Conservation (phyloP, 495 filamentous ascomycete genomes). For the Aspergillus heteromorphus region DNA sequence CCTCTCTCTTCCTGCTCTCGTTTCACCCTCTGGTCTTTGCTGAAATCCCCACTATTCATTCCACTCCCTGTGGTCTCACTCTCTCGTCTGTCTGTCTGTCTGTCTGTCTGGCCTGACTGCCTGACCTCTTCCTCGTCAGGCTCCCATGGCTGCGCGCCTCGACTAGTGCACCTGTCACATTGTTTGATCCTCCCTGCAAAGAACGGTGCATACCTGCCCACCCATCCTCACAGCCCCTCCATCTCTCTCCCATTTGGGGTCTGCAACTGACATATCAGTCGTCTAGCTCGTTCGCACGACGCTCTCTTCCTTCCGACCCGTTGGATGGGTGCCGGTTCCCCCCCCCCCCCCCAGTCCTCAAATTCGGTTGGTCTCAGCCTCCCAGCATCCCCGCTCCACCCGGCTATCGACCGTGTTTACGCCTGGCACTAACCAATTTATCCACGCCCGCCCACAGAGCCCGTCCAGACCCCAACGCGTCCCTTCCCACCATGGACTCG, state of each 20-base stretch:
- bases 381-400: slow-evolving; percentile 15
- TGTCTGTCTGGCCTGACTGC: background rate
- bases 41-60: background rate
- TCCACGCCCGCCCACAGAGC: background rate
- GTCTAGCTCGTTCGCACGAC: background rate
- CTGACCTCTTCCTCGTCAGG: no score
- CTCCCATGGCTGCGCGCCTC: slow-evolving; percentile 1
- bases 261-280: slow-evolving; percentile 1
- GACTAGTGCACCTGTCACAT: slow-evolving; percentile 8
- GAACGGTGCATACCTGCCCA: slow-evolving; percentile 12
- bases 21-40: background rate
- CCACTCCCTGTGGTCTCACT: no score
- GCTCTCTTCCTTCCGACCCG: slow-evolving; percentile 1
- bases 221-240: slow-evolving; percentile 1
- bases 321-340: slow-evolving; percentile 5
- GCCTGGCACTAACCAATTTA: slow-evolving; percentile 3
- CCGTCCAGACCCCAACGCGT: background rate
- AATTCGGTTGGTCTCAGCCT: slow-evolving; percentile 16
- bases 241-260: background rate
- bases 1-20: background rate
- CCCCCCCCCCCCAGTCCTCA: slow-evolving; percentile 4
- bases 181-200: background rate
- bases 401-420: slow-evolving; percentile 15
- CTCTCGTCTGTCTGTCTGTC: background rate
- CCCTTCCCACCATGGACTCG: slow-evolving; percentile 23